These are phyloP conservation scores for Quercus variabilis DNA, from an alignment of 306 rosid genomes.

Conservation along the genomic window DNA sequence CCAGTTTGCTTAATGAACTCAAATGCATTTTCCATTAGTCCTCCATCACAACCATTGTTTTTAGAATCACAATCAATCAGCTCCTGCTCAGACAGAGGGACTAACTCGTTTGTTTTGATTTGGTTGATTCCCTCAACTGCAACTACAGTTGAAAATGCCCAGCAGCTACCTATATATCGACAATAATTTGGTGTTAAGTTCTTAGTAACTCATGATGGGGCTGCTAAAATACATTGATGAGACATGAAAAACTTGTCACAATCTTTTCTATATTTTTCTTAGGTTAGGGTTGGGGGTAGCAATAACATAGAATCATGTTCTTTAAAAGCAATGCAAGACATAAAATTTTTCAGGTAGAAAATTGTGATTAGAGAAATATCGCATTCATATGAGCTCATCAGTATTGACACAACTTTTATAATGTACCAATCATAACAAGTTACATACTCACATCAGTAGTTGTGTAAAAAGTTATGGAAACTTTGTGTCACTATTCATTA, in stretches of 20 bases:
- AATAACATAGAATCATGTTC: too few species aligned
- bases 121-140: constrained; percentile 48
- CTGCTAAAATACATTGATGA: background rate
- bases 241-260: background rate
- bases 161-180: constrained; percentile 40
- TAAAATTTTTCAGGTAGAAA: too few species aligned
- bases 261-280: background rate
- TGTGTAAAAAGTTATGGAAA: too few species aligned
- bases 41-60: constrained; percentile 46
- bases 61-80: constrained; percentile 35
- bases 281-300: too few species aligned
- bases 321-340: too few species aligned
- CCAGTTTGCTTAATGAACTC: constrained; percentile 31
- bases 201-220: background rate
- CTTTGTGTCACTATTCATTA: too few species aligned
- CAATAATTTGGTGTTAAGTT: background rate
- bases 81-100: constrained; percentile 51
- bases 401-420: too few species aligned
- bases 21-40: constrained; percentile 39
- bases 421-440: too few species aligned
- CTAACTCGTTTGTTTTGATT: constrained; percentile 26
- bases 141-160: constrained; percentile 51
- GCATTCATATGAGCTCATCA: too few species aligned
- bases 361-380: too few species aligned
- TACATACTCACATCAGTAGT: too few species aligned